Percentiles rank a stretch among this genome's conserved stretches.
Conservation (phyloP, 495 filamentous ascomycete species). For the Daldinia concentrica region DNA sequence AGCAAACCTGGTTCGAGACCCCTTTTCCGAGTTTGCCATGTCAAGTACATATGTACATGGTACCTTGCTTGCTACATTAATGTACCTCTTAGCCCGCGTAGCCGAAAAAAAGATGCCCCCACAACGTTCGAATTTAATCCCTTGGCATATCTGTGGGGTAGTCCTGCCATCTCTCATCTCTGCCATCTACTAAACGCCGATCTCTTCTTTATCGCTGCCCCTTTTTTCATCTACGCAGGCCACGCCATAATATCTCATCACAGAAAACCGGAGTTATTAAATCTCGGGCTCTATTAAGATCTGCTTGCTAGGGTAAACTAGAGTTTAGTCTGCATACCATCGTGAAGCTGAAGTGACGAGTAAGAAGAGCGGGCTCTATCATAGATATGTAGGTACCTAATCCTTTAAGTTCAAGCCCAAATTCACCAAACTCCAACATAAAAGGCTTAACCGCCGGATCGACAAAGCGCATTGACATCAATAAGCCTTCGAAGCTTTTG, state of each 20-base stretch:
- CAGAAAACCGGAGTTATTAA: constrained; percentile 9
- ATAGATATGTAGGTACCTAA: no score
- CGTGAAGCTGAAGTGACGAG: background rate
- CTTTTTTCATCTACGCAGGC: constrained; percentile 8
- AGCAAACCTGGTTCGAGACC: background rate
- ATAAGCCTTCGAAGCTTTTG: constrained; percentile 9
- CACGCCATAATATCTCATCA: constrained; percentile 15
- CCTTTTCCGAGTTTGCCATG: background rate
- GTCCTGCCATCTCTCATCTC: constrained; percentile 8
- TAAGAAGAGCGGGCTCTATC: background rate
- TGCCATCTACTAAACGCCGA: constrained; percentile 11
- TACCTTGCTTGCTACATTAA: background rate
- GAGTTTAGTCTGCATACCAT: background rate
- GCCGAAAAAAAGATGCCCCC: constrained; percentile 26
- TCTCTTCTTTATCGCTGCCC: constrained; percentile 18
- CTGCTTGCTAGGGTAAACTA: constrained; percentile 18
- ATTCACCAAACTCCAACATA: constrained; percentile 5
- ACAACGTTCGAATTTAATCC: constrained; percentile 19
- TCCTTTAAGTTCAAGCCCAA: constrained; percentile 11
- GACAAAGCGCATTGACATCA: constrained; percentile 17
- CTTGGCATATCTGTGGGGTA: constrained; percentile 41
- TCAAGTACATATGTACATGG: background rate
- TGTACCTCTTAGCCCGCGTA: constrained; percentile 6
- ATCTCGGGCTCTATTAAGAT: constrained; percentile 27
- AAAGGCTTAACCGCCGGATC: constrained; percentile 1